phyloP scores from a whole-genome alignment of 2,329 filamentous ascomycete species.

The Pochonia chlamydosporia region DNA sequence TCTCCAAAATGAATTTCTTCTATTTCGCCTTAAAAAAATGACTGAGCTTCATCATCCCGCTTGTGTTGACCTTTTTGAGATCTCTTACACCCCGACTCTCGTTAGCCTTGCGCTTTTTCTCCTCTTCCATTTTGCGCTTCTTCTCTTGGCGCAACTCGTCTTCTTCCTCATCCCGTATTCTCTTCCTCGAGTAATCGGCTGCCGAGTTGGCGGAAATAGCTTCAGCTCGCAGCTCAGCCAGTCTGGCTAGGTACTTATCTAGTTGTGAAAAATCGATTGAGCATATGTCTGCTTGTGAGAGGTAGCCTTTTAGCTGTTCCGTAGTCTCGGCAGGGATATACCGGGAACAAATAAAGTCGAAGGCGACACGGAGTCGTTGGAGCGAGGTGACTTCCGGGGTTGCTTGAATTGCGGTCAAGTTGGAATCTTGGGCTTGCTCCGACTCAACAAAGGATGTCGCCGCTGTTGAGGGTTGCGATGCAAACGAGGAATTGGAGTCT shows the following conservation, averaged over 20 bases:
- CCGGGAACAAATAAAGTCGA: constrained; percentile 57
- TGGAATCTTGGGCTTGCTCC: constrained; percentile 22
- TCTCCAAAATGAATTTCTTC: constrained; percentile 8
- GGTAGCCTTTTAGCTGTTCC: constrained; percentile 34
- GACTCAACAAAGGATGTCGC: constrained; percentile 37
- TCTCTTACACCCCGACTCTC: constrained; percentile 73
- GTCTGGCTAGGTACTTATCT: constrained; percentile 59
- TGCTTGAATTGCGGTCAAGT: constrained; percentile 38
- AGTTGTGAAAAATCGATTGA: constrained; percentile 63
- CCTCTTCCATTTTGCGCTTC: constrained; percentile 80
- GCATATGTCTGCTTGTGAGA: constrained; percentile 22
- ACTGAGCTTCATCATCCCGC: constrained; percentile 95
- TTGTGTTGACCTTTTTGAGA: constrained; percentile 83
- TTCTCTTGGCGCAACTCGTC: constrained; percentile 65
- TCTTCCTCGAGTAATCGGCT: constrained; percentile 67
- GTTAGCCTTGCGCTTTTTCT: constrained; percentile 72
- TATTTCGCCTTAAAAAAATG: constrained; percentile 78
- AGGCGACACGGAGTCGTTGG: constrained; percentile 58
- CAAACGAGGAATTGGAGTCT: constrained; percentile 26
- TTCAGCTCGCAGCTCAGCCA: constrained; percentile 65
- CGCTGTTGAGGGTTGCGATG: constrained; percentile 37
- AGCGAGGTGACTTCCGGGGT: constrained; percentile 47
- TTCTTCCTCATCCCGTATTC: constrained; percentile 60
- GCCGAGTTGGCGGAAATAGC: constrained; percentile 62
- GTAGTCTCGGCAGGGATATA: constrained; percentile 50